Evolutionary conservation across 1,284 basidiomycete species (phyloP).

Genomic region (Heterobasidion occidentale): DNA sequence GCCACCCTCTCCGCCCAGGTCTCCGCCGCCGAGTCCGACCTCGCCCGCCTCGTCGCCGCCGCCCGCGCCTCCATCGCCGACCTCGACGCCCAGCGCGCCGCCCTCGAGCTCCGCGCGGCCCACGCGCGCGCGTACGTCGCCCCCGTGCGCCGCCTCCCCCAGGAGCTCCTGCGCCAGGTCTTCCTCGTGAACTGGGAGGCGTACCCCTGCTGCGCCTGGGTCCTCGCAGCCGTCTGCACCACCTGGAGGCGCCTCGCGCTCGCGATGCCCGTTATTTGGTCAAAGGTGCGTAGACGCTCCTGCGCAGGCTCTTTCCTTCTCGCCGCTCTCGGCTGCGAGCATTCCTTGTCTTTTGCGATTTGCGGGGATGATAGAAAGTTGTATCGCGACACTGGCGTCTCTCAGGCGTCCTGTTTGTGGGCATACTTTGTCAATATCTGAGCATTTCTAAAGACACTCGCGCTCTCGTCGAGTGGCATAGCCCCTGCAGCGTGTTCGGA

Average conservation of each 20-base stretch:
- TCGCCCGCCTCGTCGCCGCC: constrained; percentile 50
- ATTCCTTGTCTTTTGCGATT: too few relatives aligned
- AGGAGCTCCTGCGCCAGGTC: constrained; percentile 57
- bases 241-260: constrained; percentile 56
- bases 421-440: too few relatives aligned
- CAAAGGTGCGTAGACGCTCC: constrained; percentile 44
- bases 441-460: too few relatives aligned
- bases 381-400: background rate
- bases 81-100: constrained; percentile 38
- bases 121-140: constrained; percentile 52
- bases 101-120: constrained; percentile 38
- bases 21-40: constrained; percentile 37
- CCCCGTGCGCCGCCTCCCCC: constrained; percentile 58
- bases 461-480: too few relatives aligned
- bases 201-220: constrained; percentile 62
- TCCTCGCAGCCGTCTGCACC: constrained; percentile 53
- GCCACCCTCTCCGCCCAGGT: constrained; percentile 21
- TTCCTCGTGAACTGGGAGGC: constrained; percentile 61
- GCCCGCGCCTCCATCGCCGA: constrained; percentile 42
- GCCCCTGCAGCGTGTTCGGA: too few relatives aligned
- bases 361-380: background rate
- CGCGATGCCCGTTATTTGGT: constrained; percentile 61
- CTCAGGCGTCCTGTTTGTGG: too few relatives aligned
- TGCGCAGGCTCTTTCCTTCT: background rate
- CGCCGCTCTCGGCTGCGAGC: too few relatives aligned